Evolutionary conservation across 306 rosid species (phyloP), one percentile per base, ranked within the genome.

Genomic region (Trifolium repens): DNA sequence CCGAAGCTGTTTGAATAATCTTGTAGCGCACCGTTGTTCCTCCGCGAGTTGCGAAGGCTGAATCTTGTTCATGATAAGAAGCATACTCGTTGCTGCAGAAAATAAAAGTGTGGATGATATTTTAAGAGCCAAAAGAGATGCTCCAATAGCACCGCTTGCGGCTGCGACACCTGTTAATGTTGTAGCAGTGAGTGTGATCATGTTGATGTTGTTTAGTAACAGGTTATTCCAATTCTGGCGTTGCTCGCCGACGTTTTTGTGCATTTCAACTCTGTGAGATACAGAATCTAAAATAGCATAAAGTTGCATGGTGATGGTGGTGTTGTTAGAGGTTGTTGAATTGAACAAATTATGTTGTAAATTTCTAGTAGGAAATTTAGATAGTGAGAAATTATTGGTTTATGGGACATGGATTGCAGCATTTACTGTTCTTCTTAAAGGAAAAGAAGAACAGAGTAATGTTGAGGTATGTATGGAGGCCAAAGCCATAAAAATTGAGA

Each of bases 11-110:
- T 43, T 83, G 49, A 86, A 91, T 49, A 89, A 61, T 47, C 89
- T 89, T 0, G 88, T 39, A 0, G 96, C 93, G 12, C 78, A 88
- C 2, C 93, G 82, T 37, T 91, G 96, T 30, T 91, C 97, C 72
- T 91, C 97, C 0, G 88, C 89, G 0, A 91, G 87, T 44, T 91
- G 94, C 0, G 97, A 91, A 0, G 97, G 97, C 77, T 91, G 97
- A 58, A 91, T 82, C 76, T 86, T 89, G 79, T 83, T 89, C 80
- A 85, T 88, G 42, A 84, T 43, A 15, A 86, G 79, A 34, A 75
- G 30, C 84, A 89, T 35, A 32, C 87, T 87, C 82, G 72, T 86
- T 58, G 93, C 93, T 0, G 96, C 93, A 8, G 86, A 58, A 37
- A 84, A 93, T 8, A 93, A 27, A 30, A 88, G 83, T 30, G 87